Evolutionary conservation across 495 filamentous ascomycete species (phyloP), one percentile per base, ranked within the genome.

Genomic region (Penicillium lividum): DNA sequence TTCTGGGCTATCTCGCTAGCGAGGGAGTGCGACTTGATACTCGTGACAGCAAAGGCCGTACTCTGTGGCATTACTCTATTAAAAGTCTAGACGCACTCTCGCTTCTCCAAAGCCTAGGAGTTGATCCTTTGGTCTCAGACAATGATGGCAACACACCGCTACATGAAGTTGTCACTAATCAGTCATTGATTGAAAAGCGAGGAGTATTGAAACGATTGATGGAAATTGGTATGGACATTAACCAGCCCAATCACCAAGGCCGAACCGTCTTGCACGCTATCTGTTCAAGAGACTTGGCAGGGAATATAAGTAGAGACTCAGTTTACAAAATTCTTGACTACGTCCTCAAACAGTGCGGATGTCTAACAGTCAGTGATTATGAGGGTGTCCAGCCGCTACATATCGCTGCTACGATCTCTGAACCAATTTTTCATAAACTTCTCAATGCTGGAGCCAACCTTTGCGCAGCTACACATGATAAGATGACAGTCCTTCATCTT

Each of bases 401-500:
- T 47, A 42, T 66, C 25, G 60, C 64, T 5, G 64, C 60, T 8
- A 49, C 64, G n/a, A 46, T 66, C 5, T 66, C 60, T 34, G 61
- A 58, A 25, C 29, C 3, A 22, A 57, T 52, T 49, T 49, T 65
- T 43, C 47, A 54, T 38, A 59, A 57, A 38, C 65, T 65, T 51
- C 58, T 67, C 36, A 34, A 59, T 27, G 29, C 62, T 16, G 62
- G 65, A 9, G 65, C 58, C 4, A 40, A 67, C 22, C 34, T 34
- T 49, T 54, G 59, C 13, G 50, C 22, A 22, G 18, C 31, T 9
- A 64, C 61, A 3, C 27, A 62, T n/a, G 61, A 65, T 45, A 56
- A 59, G n/a, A 59, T 61, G 53, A 59, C 61, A 15, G 58, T 55
- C 9, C 58, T 67, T 30, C 65, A 64, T 57, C 25, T 61, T 53